Conservation (phyloP, 306 rosid genomes). For the Hippophae tibetana region DNA sequence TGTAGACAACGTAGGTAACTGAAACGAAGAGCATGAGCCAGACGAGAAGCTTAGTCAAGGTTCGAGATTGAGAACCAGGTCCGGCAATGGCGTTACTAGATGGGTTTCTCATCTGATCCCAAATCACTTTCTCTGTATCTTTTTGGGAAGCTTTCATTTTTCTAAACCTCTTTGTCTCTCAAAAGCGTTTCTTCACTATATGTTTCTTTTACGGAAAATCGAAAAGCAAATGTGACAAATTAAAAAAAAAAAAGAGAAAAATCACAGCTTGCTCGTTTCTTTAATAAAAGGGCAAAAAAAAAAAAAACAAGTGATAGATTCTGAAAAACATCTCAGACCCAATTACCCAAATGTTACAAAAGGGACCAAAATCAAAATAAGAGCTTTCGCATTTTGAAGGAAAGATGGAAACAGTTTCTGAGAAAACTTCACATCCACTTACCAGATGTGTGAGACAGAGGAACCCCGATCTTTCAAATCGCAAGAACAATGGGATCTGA, state of each 20-base stretch:
- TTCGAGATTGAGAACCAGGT: slow-evolving; percentile 23
- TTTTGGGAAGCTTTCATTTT: slow-evolving; percentile 52
- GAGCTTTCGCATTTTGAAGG: too few relatives aligned
- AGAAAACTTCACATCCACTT: neutral
- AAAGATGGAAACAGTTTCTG: neutral
- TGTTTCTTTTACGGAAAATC: neutral
- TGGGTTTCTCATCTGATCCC: slow-evolving; percentile 55
- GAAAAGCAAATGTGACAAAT: neutral
- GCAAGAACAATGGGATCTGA: neutral
- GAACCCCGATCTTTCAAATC: slow-evolving; percentile 2
- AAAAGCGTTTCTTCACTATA: neutral
- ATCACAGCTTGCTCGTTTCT: slow-evolving; percentile 2
- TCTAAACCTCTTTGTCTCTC: neutral
- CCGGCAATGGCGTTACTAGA: slow-evolving; percentile 31
- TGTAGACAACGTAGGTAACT: slow-evolving; percentile 57
- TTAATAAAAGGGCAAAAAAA: neutral
- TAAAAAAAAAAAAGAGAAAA: neutral
- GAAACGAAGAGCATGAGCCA: slow-evolving; percentile 67
- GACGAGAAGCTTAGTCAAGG: slow-evolving; percentile 45
- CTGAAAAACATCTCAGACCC: too few relatives aligned
- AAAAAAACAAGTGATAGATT: neutral
- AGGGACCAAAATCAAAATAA: too few relatives aligned
- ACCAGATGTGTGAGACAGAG: neutral
- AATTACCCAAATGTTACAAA: too few relatives aligned
- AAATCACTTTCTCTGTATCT: slow-evolving; percentile 50